Percentiles rank a stretch among this genome's conserved stretches.
Evolutionary conservation across 2,329 filamentous ascomycete genomes (phyloP).

Genomic region (Botrytis squamosa): DNA sequence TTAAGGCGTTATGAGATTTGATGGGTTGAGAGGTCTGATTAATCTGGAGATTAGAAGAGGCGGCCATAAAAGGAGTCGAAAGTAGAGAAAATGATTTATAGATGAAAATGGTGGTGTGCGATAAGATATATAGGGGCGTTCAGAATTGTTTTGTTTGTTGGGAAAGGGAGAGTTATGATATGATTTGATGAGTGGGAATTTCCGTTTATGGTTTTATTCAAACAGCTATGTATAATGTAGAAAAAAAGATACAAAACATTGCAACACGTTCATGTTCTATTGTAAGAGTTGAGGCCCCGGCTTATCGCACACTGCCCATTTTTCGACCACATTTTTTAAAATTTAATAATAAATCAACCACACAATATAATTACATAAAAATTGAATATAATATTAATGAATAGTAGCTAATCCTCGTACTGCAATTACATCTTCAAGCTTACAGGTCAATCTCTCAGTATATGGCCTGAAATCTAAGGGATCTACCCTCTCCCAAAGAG

Average conservation of each 20-base stretch:
- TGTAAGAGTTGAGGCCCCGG: too few species aligned
- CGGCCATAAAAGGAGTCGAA: not conserved
- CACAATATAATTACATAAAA: too few species aligned
- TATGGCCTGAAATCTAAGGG: too few species aligned
- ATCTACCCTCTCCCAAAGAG: too few species aligned
- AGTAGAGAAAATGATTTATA: conserved; percentile 5
- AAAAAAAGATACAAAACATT: not conserved
- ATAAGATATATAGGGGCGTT: not conserved
- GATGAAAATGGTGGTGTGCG: conserved; percentile 1
- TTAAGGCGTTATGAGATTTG: conserved; percentile 47
- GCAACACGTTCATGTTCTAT: not conserved
- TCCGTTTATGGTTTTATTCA: not conserved
- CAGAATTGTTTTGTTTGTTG: not conserved
- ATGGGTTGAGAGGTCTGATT: not conserved
- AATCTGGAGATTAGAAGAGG: not conserved
- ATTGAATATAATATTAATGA: too few species aligned
- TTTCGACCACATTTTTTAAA: too few species aligned
- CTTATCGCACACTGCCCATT: too few species aligned
- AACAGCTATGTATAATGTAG: not conserved
- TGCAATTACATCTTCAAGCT: too few species aligned
- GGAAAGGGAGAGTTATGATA: not conserved
- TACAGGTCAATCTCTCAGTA: too few species aligned
- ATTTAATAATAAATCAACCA: too few species aligned
- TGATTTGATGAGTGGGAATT: not conserved
- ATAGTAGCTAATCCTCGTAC: too few species aligned